These are phyloP conservation scores for Mrakia gelida DNA, from an alignment of 768 basidiomycete genomes.

Conservation along the genomic window DNA sequence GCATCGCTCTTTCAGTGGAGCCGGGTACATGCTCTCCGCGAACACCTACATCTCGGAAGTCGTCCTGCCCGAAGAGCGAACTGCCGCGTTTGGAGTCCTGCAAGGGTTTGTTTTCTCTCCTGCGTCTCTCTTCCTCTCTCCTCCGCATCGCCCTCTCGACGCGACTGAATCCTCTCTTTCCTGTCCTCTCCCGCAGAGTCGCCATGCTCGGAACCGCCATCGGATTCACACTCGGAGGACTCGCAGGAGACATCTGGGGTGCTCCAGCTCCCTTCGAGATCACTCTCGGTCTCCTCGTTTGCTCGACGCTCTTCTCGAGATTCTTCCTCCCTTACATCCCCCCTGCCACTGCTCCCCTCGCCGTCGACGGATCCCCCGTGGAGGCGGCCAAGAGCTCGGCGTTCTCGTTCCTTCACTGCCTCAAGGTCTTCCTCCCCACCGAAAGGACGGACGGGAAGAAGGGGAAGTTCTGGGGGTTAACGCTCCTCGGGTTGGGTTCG, in stretches of 20 bases:
- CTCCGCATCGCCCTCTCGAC: background rate
- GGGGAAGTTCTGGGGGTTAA: conserved; percentile 32
- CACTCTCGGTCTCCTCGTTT: conserved; percentile 38
- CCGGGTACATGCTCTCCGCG: conserved; percentile 42
- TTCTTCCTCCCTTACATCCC: conserved; percentile 43
- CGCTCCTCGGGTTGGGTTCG: conserved; percentile 38
- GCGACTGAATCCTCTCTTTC: background rate
- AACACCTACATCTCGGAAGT: conserved; percentile 39
- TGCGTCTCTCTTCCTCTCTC: background rate
- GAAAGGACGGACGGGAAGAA: background rate
- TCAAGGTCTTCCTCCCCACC: conserved; percentile 38
- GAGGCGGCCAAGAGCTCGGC: conserved; percentile 29
- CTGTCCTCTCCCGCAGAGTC: background rate
- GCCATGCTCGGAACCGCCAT: conserved; percentile 37
- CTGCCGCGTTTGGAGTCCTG: conserved; percentile 41
- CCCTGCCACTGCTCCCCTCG: conserved; percentile 18
- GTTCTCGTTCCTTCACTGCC: conserved; percentile 35
- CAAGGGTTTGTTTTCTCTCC: conserved; percentile 29
- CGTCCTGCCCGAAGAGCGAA: conserved; percentile 39
- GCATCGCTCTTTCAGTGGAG: conserved; percentile 31
- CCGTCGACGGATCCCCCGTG: background rate
- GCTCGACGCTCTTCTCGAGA: conserved; percentile 37
- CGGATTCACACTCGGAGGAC: conserved; percentile 37
- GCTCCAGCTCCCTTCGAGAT: conserved; percentile 40
- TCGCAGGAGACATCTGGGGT: conserved; percentile 35